Conservation (phyloP, 768 basidiomycete species). For the Megacollybia marginata region DNA sequence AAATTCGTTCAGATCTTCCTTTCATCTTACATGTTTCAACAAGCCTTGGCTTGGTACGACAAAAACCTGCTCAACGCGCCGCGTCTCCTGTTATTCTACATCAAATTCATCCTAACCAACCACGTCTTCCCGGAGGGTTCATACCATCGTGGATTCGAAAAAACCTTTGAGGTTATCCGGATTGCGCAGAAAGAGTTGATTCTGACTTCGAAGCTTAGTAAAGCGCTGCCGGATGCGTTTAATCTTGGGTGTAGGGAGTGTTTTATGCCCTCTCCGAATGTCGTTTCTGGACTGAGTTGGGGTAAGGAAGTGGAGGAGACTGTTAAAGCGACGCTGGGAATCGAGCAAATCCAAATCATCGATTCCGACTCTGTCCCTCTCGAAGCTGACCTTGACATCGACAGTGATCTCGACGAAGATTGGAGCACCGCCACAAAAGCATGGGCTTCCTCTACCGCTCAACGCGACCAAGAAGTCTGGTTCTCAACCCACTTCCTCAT, state of each 20-base stretch:
- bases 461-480: background rate
- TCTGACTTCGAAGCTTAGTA: constrained; percentile 36
- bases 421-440: background rate
- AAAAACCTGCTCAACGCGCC: constrained; percentile 35
- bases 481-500: constrained; percentile 15
- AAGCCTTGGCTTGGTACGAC: constrained; percentile 48
- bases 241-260: constrained; percentile 38
- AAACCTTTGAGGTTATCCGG: constrained; percentile 33
- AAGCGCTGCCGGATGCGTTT: constrained; percentile 42
- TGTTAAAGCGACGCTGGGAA: background rate
- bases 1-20: constrained; percentile 40
- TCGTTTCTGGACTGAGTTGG: too few relatives aligned
- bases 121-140: constrained; percentile 42
- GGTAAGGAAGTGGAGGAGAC: background rate
- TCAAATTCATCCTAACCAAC: constrained; percentile 51
- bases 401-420: background rate
- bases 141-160: constrained; percentile 37
- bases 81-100: constrained; percentile 50
- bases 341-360: background rate
- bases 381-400: background rate
- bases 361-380: background rate
- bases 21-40: constrained; percentile 59
- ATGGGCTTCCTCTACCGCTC: background rate
- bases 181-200: constrained; percentile 43
- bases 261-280: constrained; percentile 16